A percentile compares a stretch with the other conserved stretches of the same genome.
These are phyloP conservation scores for Nymphaea thermarum DNA, from an alignment of 164 flowering plant genomes.

Conservation along the genomic window DNA sequence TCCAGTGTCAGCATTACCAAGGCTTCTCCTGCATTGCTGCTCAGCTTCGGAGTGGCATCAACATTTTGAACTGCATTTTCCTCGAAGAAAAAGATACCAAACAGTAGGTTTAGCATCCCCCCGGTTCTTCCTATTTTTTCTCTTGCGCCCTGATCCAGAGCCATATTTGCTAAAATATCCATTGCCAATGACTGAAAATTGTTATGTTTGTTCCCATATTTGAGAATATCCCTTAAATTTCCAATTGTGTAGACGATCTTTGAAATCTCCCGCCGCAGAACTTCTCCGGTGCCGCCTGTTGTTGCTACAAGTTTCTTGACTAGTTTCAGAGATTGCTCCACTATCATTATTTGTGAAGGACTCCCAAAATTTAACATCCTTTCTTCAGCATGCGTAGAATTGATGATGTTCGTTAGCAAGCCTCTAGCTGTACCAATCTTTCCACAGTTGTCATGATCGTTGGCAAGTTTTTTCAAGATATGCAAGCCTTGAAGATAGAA, in stretches of 20 bases:
- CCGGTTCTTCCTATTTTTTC: constrained; percentile 92
- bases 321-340: constrained; percentile 62
- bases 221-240: constrained; percentile 67
- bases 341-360: constrained; percentile 36
- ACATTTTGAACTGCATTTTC: constrained; percentile 12
- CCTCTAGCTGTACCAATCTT: constrained; percentile 88
- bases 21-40: constrained; percentile 58
- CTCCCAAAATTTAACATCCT: too few species aligned
- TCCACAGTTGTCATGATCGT: constrained; percentile 89
- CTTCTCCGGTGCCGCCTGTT: constrained; percentile 62
- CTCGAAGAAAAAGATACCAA: constrained; percentile 44
- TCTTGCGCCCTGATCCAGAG: constrained; percentile 64
- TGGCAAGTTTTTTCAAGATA: constrained; percentile 75
- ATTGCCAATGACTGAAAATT: constrained; percentile 54
- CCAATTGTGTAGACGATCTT: constrained; percentile 81
- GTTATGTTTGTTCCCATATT: constrained; percentile 52
- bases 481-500: constrained; percentile 76
- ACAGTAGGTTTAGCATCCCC: constrained; percentile 51
- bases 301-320: constrained; percentile 77
- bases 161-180: constrained; percentile 64
- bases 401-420: constrained; percentile 69
- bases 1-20: constrained; percentile 73
- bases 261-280: constrained; percentile 62
- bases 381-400: constrained; percentile 58
- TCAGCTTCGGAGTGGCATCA: too few species aligned